Base-by-base conservation (phyloP, 2,329 filamentous ascomycete genomes). In the Fusarium concolor region DNA sequence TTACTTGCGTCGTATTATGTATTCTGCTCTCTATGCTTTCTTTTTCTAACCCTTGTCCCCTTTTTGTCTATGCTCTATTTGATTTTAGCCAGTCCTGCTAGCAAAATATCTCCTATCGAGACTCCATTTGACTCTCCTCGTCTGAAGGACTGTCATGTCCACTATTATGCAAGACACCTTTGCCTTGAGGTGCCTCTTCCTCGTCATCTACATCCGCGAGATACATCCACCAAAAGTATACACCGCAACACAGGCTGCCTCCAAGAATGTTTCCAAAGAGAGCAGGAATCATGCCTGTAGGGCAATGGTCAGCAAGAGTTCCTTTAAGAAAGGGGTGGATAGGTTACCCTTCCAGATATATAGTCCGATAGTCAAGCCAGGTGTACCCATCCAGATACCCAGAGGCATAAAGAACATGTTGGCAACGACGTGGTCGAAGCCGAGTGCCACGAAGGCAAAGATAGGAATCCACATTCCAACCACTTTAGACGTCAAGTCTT, bases 341-440 rank as follows among this genome's bases (percentile, higher is more conserved):
- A 1, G 46, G 64, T 41, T 45, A 68, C 81, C 83, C 74, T 88
- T 87, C 84, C 84, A 88, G 67, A 88, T 85, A 58, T 87, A 88
- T 24, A 86, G 76, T 0, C 81, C 78, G 0, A 85, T 78, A 0
- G 75, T 80, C 26, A 88, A 76, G 0, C 76, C 76, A 0, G 82
- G 80, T 0, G 83, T 79, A 0, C 78, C 76, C 7, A 84, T 71
- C 76, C 81, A 88, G 20, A 88, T 86, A 1, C 78, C 84, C 51
- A 86, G 71, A 0, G 85, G 84, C 29, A 84, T 79, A 41, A 85
- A 84, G 56, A 83, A 85, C 84, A 86, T 87, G 58, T 87, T 87
- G 26, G 85, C 85, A 5, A 87, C 81, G 29, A 87, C 84, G 72
- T 88, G 86, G 41, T 88, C 85, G 3, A 87, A 80, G 0, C 82